Evolutionary conservation across 345 rosid genomes (phyloP).

Genomic region (Eucalyptus victrix): DNA sequence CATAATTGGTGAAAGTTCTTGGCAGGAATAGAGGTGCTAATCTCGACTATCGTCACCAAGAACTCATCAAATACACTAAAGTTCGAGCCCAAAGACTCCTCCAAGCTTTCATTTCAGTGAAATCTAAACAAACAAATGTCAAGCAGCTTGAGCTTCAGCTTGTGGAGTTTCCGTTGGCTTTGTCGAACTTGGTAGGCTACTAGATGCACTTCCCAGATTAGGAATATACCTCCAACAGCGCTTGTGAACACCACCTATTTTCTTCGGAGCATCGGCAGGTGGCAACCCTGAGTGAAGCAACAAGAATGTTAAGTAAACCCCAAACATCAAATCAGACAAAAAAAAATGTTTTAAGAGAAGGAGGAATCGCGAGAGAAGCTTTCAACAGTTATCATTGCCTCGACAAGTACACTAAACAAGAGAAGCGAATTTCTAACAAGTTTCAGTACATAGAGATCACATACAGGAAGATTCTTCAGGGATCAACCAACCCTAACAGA

Average conservation of each 20-base stretch:
- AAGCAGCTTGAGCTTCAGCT: slow-evolving; percentile 41
- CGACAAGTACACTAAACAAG: background rate
- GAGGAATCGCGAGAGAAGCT: background rate
- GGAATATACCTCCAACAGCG: slow-evolving; percentile 91
- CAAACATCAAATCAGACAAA: background rate
- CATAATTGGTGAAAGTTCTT: background rate
- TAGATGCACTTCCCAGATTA: slow-evolving; percentile 20
- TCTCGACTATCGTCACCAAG: background rate
- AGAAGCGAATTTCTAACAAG: background rate
- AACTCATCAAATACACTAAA: background rate
- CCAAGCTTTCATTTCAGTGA: background rate
- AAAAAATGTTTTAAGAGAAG: background rate
- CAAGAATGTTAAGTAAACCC: background rate
- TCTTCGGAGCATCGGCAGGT: slow-evolving; percentile 69
- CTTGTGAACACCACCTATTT: slow-evolving; percentile 86
- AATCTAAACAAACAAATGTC: slow-evolving; percentile 1
- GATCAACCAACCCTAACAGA: background rate
- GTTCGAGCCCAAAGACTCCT: background rate
- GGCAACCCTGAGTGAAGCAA: slow-evolving; percentile 36
- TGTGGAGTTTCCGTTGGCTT: slow-evolving; percentile 23
- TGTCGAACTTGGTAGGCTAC: background rate
- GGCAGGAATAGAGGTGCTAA: background rate
- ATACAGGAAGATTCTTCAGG: background rate
- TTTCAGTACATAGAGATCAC: background rate
- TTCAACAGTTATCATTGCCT: background rate